Conservation (phyloP, 2,329 filamentous ascomycete genomes). For the Xylaria sp. region DNA sequence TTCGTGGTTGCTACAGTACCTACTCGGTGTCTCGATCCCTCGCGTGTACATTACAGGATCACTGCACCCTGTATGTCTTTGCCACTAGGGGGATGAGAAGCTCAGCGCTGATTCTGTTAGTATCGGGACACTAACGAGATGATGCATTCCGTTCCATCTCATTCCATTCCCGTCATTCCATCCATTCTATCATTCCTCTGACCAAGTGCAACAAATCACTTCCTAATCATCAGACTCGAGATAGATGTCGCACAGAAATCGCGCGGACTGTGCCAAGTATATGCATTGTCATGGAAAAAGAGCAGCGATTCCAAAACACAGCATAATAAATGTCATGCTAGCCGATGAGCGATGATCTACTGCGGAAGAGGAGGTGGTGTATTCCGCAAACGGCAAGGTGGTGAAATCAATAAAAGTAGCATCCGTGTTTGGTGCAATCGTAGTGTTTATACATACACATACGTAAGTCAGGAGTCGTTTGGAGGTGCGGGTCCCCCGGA, state of each 20-base stretch:
- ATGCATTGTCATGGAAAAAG: background rate
- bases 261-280: background rate
- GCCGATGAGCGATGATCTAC: constrained; percentile 16
- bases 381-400: constrained; percentile 40
- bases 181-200: background rate
- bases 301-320: background rate
- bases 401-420: constrained; percentile 31
- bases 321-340: constrained; percentile 8
- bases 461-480: background rate
- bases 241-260: background rate
- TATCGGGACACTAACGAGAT: constrained; percentile 6
- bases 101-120: constrained; percentile 9
- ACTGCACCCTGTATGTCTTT: constrained; percentile 17
- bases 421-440: constrained; percentile 34
- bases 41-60: constrained; percentile 18
- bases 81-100: constrained; percentile 18
- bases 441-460: background rate
- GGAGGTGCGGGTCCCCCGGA: constrained; percentile 26
- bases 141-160: constrained; percentile 6
- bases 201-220: background rate
- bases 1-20: constrained; percentile 32
- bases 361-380: constrained; percentile 7
- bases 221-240: background rate
- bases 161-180: background rate
- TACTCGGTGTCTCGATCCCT: constrained; percentile 23